Conservation (phyloP, 2,329 filamentous ascomycete species). For the Diplodia mutila region DNA sequence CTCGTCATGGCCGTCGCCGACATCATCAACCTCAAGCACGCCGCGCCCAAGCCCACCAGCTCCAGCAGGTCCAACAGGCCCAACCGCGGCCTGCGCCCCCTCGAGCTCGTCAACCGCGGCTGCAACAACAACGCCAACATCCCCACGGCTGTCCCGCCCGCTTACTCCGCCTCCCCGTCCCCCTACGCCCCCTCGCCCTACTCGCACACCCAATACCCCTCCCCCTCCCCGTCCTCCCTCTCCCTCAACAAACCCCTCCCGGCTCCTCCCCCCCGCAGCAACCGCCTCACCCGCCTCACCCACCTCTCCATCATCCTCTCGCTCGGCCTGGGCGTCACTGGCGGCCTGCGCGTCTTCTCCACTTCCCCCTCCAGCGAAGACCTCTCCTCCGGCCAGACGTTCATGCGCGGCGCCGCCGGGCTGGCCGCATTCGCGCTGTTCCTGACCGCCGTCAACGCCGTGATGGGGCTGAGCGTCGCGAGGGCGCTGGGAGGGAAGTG, state of each 20-base stretch:
- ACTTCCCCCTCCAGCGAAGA: not conserved
- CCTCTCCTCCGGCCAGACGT: not conserved
- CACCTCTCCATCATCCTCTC: not conserved
- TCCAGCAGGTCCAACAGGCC: not conserved
- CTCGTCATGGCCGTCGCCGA: constrained; percentile 9
- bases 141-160: too few relatives aligned
- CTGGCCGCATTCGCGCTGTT: not conserved
- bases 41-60: not conserved
- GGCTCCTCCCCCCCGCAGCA: not conserved
- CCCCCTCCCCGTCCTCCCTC: not conserved
- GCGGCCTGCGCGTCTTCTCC: constrained; percentile 5
- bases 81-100: not conserved
- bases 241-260: not conserved
- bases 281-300: not conserved
- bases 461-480: not conserved
- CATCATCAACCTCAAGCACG: not conserved
- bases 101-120: too few relatives aligned
- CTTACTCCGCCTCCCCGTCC: too few relatives aligned
- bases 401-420: not conserved
- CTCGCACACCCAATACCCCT: too few relatives aligned
- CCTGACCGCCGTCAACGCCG: not conserved
- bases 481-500: not conserved
- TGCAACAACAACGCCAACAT: too few relatives aligned
- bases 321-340: not conserved
- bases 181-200: too few relatives aligned